A percentile compares a stretch with the other conserved stretches of the same genome.
Conservation (phyloP, 2,329 filamentous ascomycete species). For the Akanthomyces uredinophilus region DNA sequence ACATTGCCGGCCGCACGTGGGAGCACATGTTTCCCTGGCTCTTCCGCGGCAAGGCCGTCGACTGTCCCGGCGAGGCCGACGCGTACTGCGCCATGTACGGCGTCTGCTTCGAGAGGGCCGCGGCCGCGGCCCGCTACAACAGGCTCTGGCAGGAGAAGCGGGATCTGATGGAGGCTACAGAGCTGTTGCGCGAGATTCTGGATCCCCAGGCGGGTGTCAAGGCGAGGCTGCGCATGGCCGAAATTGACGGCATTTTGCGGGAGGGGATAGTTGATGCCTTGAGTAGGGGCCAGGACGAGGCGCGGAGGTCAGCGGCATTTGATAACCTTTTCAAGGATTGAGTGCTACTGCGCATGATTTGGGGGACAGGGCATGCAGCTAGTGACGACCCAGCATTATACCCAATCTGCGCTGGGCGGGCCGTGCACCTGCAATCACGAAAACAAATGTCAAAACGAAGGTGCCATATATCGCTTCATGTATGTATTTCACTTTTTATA, state of each 20-base stretch:
- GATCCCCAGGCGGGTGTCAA: conserved; percentile 7
- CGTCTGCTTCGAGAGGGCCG: conserved; percentile 26
- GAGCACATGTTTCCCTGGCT: conserved; percentile 32
- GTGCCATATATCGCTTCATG: too few species aligned
- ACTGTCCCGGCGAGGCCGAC: conserved; percentile 39
- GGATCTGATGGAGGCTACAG: conserved; percentile 9
- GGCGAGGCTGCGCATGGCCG: conserved; percentile 4
- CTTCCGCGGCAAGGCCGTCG: conserved; percentile 30
- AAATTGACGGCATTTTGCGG: neutral
- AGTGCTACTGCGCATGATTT: neutral
- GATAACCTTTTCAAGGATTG: neutral
- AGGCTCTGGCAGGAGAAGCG: conserved; percentile 9
- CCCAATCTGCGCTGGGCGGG: neutral
- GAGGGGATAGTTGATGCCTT: neutral
- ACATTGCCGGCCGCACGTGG: conserved; percentile 29
- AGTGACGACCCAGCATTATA: neutral
- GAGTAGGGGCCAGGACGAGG: neutral
- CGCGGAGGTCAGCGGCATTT: neutral
- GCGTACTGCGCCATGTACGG: conserved; percentile 30
- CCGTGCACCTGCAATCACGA: too few species aligned
- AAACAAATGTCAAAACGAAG: too few species aligned
- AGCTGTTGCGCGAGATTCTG: conserved; percentile 4
- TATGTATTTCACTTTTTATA: too few species aligned
- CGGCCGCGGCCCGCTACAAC: conserved; percentile 5
- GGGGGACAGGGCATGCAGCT: neutral